Conservation (phyloP, 257 asterid genomes). For the Leonotis leonurus region DNA sequence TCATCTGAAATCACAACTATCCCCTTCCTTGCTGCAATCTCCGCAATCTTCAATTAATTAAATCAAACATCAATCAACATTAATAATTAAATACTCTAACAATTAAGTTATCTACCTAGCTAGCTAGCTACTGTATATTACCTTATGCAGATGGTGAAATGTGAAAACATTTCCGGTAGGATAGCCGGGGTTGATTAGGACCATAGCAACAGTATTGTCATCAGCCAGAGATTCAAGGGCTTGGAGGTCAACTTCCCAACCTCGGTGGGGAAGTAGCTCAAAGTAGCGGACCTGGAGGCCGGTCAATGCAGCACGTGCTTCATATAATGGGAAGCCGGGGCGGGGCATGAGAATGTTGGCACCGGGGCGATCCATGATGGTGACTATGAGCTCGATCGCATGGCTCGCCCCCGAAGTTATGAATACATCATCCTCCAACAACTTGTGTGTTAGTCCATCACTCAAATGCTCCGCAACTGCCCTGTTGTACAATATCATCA, state of each 20-base stretch:
- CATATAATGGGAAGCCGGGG: conserved; percentile 54
- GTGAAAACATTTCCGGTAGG: conserved; percentile 67
- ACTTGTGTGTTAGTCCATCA: conserved; percentile 26
- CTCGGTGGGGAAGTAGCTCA: conserved; percentile 47
- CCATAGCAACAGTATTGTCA: conserved; percentile 57
- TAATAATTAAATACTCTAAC: not conserved
- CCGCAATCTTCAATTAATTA: conserved; percentile 37
- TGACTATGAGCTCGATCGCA: conserved; percentile 50
- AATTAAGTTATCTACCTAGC: not conserved
- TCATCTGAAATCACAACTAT: conserved; percentile 62
- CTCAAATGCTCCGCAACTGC: conserved; percentile 54
- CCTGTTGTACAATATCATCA: no score
- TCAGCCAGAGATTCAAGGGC: conserved; percentile 51
- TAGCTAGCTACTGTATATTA: conserved; percentile 11
- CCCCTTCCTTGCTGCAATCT: conserved; percentile 46
- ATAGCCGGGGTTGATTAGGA: conserved; percentile 59
- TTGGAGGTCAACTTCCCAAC: conserved; percentile 59
- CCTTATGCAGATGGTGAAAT: conserved; percentile 53
- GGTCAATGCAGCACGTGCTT: conserved; percentile 43
- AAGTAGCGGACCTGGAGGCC: conserved; percentile 48
- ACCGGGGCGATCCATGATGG: conserved; percentile 51
- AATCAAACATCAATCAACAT: not conserved
- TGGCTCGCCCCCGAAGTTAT: conserved; percentile 59
- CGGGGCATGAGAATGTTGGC: conserved; percentile 59
- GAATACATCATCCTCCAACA: conserved; percentile 40